phyloP scores from a whole-genome alignment of 495 filamentous ascomycete species.

The Aspergillus avenaceus region DNA sequence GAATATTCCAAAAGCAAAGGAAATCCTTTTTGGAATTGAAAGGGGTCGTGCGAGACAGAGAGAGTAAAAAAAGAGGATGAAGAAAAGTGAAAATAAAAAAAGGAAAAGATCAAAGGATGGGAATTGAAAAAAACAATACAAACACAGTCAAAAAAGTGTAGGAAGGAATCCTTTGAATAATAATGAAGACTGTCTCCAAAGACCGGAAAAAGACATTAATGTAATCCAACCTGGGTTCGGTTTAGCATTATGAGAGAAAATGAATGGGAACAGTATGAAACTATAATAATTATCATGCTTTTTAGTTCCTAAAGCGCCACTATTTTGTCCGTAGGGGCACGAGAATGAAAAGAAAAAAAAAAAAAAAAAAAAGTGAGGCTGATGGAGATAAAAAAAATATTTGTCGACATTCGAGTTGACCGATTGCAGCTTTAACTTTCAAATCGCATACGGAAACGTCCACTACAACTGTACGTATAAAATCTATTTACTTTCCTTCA shows the following conservation, averaged over 20 bases:
- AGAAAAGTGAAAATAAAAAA: not conserved
- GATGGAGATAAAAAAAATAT: not conserved
- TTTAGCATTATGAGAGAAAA: not conserved
- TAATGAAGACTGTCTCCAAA: no score
- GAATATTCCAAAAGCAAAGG: not conserved
- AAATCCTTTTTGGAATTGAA: not conserved
- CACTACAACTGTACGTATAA: not conserved
- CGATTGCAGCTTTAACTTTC: constrained; percentile 6
- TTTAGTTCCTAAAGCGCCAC: not conserved
- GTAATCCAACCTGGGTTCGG: not conserved
- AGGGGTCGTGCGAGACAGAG: not conserved
- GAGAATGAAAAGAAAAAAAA: not conserved
- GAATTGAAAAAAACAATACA: not conserved
- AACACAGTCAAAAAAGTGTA: not conserved
- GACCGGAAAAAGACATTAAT: not conserved
- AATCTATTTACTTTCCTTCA: not conserved
- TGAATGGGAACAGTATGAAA: constrained; percentile 2
- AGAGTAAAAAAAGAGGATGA: not conserved
- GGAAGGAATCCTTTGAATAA: not conserved
- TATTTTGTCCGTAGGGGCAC: not conserved
- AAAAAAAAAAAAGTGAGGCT: constrained; percentile 12
- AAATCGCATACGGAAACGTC: not conserved
- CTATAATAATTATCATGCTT: not conserved
- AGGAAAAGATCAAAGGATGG: not conserved
- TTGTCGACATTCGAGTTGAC: not conserved